Evolutionary conservation across 2,329 filamentous ascomycete species (phyloP).

Genomic region (Allantophomopsis lycopodina): DNA sequence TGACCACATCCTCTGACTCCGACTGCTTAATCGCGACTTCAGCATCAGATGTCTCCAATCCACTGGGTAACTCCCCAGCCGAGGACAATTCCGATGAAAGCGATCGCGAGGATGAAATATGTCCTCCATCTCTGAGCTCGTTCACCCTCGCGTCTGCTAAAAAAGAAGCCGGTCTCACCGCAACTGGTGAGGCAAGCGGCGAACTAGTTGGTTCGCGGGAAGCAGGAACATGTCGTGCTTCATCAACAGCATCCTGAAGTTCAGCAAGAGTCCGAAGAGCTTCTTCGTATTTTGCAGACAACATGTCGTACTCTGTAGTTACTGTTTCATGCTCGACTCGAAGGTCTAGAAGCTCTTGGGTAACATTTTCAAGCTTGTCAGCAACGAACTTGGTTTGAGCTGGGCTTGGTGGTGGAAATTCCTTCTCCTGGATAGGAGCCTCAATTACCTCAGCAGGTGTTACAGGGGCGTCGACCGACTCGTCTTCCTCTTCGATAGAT

Average conservation of each 20-base stretch:
- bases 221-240: constrained; percentile 47
- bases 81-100: constrained; percentile 90
- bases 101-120: constrained; percentile 72
- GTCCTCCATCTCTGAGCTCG: constrained; percentile 52
- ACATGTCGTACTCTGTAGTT: constrained; percentile 63
- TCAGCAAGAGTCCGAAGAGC: constrained; percentile 70
- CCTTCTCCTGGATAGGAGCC: constrained; percentile 2
- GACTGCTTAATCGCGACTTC: constrained; percentile 31
- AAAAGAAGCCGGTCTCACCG: constrained; percentile 63
- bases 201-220: constrained; percentile 42
- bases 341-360: constrained; percentile 81
- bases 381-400: constrained; percentile 77
- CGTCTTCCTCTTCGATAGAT: constrained; percentile 21
- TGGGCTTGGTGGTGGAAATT: constrained; percentile 41
- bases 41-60: constrained; percentile 46
- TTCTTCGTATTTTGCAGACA: constrained; percentile 84
- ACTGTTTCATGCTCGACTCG: constrained; percentile 83
- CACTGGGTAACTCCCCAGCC: constrained; percentile 61
- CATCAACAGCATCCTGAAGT: constrained; percentile 74
- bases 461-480: constrained; percentile 15
- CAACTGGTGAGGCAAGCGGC: constrained; percentile 28
- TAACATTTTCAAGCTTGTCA: constrained; percentile 85
- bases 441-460: constrained; percentile 11
- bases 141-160: constrained; percentile 64
- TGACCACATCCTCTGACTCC: constrained; percentile 10